Conservation (phyloP, 352 stramenopile genomes). For the Phytophthora pisi region DNA sequence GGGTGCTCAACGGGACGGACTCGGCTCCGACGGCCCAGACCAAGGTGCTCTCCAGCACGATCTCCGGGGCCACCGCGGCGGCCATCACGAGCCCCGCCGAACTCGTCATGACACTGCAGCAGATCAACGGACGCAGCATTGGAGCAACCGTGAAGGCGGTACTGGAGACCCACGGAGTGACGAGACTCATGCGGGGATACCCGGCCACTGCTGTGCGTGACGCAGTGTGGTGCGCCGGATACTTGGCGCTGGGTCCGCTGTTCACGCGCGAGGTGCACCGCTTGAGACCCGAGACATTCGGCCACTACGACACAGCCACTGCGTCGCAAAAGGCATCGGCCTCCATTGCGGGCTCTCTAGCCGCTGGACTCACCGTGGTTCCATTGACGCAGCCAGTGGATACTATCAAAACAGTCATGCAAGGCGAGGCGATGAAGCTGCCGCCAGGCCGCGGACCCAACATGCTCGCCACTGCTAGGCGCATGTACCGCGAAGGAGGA, state of each 20-base stretch:
- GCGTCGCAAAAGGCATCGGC: constrained; percentile 65
- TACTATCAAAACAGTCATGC: constrained; percentile 88
- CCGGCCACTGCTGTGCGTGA: constrained; percentile 66
- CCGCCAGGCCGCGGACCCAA: constrained; percentile 37
- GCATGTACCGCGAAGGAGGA: constrained; percentile 56
- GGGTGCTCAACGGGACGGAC: constrained; percentile 31
- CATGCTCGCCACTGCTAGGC: constrained; percentile 42
- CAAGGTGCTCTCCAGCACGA: constrained; percentile 63
- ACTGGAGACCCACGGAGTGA: constrained; percentile 43
- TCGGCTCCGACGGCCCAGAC: constrained; percentile 41
- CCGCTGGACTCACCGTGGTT: constrained; percentile 73
- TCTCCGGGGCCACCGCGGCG: constrained; percentile 62
- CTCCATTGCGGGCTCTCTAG: constrained; percentile 62
- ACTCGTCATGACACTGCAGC: constrained; percentile 85
- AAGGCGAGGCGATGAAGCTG: constrained; percentile 67
- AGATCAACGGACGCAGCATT: constrained; percentile 73
- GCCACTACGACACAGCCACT: constrained; percentile 49
- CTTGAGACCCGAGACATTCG: constrained; percentile 58
- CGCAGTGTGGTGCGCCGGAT: constrained; percentile 77
- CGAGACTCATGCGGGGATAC: constrained; percentile 62
- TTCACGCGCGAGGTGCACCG: constrained; percentile 69
- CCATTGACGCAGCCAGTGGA: constrained; percentile 79
- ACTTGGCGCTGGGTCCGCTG: constrained; percentile 72
- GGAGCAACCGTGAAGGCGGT: constrained; percentile 60
- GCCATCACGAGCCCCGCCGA: constrained; percentile 70